Conservation (phyloP, 768 basidiomycete genomes). For the Suillus alpinus region DNA sequence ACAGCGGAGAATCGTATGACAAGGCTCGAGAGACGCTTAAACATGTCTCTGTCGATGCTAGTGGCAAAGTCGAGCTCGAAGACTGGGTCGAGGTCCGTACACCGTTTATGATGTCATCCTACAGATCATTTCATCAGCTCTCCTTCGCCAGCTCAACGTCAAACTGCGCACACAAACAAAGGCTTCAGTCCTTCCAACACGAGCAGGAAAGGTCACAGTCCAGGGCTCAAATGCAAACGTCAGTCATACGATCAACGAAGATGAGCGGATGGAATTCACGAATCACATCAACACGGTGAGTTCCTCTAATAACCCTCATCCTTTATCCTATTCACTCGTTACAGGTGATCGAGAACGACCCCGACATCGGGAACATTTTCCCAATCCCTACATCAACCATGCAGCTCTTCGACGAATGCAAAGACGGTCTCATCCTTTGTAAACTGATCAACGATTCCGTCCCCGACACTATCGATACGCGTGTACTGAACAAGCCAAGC, state of each 20-base stretch:
- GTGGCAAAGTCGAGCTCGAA: constrained; percentile 94
- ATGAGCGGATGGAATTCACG: constrained; percentile 94
- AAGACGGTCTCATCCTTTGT: constrained; percentile 93
- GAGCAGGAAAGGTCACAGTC: constrained; percentile 89
- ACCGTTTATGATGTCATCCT: constrained; percentile 22
- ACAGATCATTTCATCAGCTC: constrained; percentile 11
- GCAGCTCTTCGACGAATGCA: constrained; percentile 97
- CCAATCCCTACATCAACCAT: constrained; percentile 96
- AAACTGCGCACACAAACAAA: constrained; percentile 61
- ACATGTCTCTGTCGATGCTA: constrained; percentile 89
- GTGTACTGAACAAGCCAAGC: constrained; percentile 91
- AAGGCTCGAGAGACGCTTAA: constrained; percentile 87
- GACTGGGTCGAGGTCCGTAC: constrained; percentile 94
- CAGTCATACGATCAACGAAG: constrained; percentile 96
- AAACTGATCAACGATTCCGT: constrained; percentile 99
- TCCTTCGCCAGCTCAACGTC: constrained; percentile 61
- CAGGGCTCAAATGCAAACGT: constrained; percentile 94
- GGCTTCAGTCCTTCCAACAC: constrained; percentile 51
- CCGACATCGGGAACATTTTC: constrained; percentile 75
- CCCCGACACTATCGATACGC: constrained; percentile 97
- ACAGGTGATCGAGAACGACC: constrained; percentile 88
- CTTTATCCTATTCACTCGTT: neutral
- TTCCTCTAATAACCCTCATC: constrained; percentile 9
- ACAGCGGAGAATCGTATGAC: constrained; percentile 88
- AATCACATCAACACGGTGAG: constrained; percentile 94